These are phyloP conservation scores for Typha latifolia DNA, from an alignment of 176 grass and related monocot species.

Conservation along the genomic window DNA sequence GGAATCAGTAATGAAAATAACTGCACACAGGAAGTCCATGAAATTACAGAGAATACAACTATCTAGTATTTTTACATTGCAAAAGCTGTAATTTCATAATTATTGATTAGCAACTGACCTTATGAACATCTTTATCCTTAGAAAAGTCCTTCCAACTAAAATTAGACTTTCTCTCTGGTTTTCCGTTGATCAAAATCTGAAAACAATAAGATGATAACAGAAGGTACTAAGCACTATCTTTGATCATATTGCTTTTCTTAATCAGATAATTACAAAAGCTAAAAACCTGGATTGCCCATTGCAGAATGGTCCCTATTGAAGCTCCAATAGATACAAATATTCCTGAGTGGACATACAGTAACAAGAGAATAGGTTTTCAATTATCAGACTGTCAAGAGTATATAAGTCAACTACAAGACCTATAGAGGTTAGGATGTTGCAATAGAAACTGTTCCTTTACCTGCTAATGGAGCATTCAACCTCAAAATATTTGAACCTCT, in stretches of 20 bases:
- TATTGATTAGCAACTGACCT: conserved; percentile 1
- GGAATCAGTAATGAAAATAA: conserved; percentile 7
- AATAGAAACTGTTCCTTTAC: not conserved
- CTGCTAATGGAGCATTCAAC: not conserved
- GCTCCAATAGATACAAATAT: conserved; percentile 6
- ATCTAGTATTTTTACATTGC: not conserved
- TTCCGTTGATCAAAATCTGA: not conserved
- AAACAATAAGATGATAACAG: not conserved
- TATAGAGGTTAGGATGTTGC: not conserved
- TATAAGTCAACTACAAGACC: not conserved
- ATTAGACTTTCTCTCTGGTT: not conserved
- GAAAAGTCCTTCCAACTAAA: conserved; percentile 10
- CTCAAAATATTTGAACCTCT: not conserved
- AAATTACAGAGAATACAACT: not conserved
- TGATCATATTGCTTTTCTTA: not conserved
- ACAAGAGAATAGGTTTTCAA: not conserved
- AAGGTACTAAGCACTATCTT: not conserved
- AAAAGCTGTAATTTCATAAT: not conserved
- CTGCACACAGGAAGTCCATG: not conserved
- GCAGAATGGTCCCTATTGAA: conserved; percentile 5
- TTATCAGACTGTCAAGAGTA: not conserved
- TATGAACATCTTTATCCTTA: conserved; percentile 7
- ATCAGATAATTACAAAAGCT: not conserved
- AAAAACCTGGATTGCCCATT: conserved; percentile 6
- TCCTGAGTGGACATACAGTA: not conserved